A percentile compares a stretch with the other conserved stretches of the same genome.
phyloP scores from a whole-genome alignment of 257 asterid genomes.

The Ocimum tenuiflorum region DNA sequence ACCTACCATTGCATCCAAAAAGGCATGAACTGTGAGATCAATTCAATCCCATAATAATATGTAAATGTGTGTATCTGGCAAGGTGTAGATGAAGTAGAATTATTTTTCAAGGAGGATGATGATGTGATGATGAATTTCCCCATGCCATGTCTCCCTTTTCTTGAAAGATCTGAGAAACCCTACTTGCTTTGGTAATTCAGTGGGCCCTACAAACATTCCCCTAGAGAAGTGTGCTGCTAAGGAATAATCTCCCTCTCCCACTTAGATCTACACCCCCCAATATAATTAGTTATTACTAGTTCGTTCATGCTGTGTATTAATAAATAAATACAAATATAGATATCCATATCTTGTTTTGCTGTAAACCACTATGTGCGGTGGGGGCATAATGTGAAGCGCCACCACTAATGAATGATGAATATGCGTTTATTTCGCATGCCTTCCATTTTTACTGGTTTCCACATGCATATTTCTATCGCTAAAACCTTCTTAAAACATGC shows the following conservation, averaged over 20 bases:
- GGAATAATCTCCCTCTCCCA: constrained; percentile 13
- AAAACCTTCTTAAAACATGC: too few species aligned
- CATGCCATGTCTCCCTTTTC: constrained; percentile 41
- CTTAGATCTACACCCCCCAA: constrained; percentile 16
- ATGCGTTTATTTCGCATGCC: not conserved
- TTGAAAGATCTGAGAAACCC: constrained; percentile 27
- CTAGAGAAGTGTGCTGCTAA: constrained; percentile 22
- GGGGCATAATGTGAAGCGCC: constrained; percentile 15
- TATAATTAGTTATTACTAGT: not conserved
- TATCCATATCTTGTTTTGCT: constrained; percentile 10
- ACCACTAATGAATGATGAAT: constrained; percentile 18
- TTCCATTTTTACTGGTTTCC: constrained; percentile 5
- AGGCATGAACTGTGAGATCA: constrained; percentile 14
- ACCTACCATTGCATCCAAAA: too few species aligned
- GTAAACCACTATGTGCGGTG: constrained; percentile 29
- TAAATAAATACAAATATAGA: not conserved
- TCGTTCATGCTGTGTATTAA: not conserved
- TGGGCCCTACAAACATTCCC: constrained; percentile 39
- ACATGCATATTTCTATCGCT: too few species aligned
- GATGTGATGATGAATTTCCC: constrained; percentile 37
- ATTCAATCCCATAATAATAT: not conserved
- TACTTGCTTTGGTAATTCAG: constrained; percentile 17
- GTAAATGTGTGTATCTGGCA: not conserved
- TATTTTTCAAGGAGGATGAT: not conserved
- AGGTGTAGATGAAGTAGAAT: not conserved